These are phyloP conservation scores for Penstemon eatonii DNA, from an alignment of 257 asterid genomes.

Conservation along the genomic window DNA sequence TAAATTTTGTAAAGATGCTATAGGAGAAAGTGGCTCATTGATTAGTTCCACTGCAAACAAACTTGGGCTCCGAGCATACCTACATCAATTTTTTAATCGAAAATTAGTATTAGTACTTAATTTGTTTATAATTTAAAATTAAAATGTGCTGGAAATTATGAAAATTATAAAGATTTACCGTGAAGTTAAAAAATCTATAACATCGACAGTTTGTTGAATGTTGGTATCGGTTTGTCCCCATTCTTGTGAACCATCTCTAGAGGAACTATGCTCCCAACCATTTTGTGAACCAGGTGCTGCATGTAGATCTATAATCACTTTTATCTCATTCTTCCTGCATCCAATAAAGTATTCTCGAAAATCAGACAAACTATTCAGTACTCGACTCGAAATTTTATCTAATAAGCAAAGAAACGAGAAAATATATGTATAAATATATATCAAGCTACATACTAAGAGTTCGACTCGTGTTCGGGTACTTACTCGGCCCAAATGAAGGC, in stretches of 20 bases:
- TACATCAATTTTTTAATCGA: neutral
- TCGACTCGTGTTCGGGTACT: neutral
- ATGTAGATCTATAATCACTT: slow-evolving; percentile 65
- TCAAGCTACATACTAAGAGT: too few species aligned
- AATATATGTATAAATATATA: too few species aligned
- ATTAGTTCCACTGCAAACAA: slow-evolving; percentile 62
- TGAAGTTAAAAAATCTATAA: slow-evolving; percentile 48
- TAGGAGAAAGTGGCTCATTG: slow-evolving; percentile 71
- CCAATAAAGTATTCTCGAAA: neutral
- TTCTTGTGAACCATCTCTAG: slow-evolving; percentile 68
- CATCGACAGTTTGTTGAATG: slow-evolving; percentile 56
- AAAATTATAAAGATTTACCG: slow-evolving; percentile 30
- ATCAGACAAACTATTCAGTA: too few species aligned
- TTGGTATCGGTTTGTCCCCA: slow-evolving; percentile 64
- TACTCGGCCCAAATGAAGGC: slow-evolving; percentile 77
- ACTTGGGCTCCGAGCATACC: slow-evolving; percentile 60
- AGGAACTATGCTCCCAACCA: slow-evolving; percentile 61
- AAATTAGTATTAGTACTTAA: too few species aligned
- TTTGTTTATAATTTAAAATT: too few species aligned
- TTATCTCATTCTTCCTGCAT: slow-evolving; percentile 64
- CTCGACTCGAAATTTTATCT: too few species aligned
- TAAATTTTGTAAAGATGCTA: slow-evolving; percentile 38
- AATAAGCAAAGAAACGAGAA: too few species aligned
- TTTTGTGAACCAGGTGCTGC: slow-evolving; percentile 87
- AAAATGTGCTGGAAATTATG: too few species aligned